A percentile compares a stretch with the other conserved stretches of the same genome.
These are phyloP conservation scores for Psidium guajava DNA, from an alignment of 345 rosid genomes.

Conservation along the genomic window DNA sequence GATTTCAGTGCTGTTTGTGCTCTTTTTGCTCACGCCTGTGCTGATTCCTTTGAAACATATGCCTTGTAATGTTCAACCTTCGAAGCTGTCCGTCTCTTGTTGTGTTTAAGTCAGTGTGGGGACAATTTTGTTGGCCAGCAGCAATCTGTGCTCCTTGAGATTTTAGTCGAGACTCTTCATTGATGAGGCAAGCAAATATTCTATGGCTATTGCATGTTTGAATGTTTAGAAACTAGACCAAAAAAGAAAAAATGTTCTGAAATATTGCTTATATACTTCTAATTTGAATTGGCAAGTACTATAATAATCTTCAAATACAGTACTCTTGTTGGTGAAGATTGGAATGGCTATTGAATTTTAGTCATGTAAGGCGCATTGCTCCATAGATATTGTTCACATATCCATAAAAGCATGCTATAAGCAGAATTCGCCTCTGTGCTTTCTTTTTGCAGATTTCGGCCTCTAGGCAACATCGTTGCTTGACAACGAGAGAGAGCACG, in stretches of 20 bases:
- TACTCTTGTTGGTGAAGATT: background rate
- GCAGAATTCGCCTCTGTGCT: background rate
- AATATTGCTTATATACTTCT: background rate
- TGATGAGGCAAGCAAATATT: background rate
- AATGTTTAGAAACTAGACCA: background rate
- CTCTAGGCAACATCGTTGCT: background rate
- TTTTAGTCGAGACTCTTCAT: background rate
- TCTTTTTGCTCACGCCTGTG: background rate
- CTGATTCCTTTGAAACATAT: background rate
- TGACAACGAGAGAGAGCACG: slow-evolving; percentile 62
- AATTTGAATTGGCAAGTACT: accelerated
- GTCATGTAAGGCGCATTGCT: background rate
- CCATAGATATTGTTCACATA: background rate
- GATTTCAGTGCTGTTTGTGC: background rate
- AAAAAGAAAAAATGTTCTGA: background rate
- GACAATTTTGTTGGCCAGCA: background rate
- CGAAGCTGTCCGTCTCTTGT: background rate
- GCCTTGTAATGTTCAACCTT: background rate
- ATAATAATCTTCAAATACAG: background rate
- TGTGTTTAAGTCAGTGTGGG: background rate
- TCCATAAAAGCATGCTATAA: background rate
- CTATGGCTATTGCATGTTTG: background rate
- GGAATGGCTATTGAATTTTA: background rate
- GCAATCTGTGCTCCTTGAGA: background rate
- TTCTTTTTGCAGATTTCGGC: background rate